Conservation (phyloP, 2,329 filamentous ascomycete species). For the Microsporum canis region DNA sequence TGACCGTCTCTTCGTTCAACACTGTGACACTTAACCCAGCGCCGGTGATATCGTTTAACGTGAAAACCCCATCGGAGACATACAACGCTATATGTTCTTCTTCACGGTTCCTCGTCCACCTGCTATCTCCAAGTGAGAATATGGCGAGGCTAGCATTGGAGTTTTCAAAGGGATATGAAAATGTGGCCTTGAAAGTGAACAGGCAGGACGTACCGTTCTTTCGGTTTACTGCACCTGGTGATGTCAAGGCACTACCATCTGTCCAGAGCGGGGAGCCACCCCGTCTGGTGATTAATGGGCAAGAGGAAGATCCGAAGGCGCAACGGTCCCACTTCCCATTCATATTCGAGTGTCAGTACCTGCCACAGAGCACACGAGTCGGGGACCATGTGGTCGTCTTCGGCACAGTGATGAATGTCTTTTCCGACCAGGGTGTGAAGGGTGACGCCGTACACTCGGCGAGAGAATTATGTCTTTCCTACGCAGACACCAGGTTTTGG, state of each 20-base stretch:
- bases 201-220: constrained; percentile 5
- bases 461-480: constrained; percentile 29
- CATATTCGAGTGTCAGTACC: constrained; percentile 30
- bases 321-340: constrained; percentile 27
- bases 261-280: constrained; percentile 13
- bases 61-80: constrained; percentile 46
- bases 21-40: constrained; percentile 45
- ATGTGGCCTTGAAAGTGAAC: constrained; percentile 19
- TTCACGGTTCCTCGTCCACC: constrained; percentile 40
- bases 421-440: constrained; percentile 14
- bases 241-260: constrained; percentile 2
- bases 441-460: constrained; percentile 1
- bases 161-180: constrained; percentile 32
- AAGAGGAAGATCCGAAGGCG: constrained; percentile 5
- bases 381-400: constrained; percentile 33
- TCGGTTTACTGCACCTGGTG: constrained; percentile 9
- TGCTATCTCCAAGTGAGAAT: constrained; percentile 30
- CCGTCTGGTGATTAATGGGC: constrained; percentile 8
- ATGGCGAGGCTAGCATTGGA: constrained; percentile 30
- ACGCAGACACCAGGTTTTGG: constrained; percentile 35
- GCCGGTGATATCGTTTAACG: constrained; percentile 52
- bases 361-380: constrained; percentile 27
- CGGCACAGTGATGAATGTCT: constrained; percentile 25
- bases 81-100: constrained; percentile 41
- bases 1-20: constrained; percentile 52